Evolutionary conservation across 257 asterid genomes (phyloP).

Genomic region (Pogostemon cablin): DNA sequence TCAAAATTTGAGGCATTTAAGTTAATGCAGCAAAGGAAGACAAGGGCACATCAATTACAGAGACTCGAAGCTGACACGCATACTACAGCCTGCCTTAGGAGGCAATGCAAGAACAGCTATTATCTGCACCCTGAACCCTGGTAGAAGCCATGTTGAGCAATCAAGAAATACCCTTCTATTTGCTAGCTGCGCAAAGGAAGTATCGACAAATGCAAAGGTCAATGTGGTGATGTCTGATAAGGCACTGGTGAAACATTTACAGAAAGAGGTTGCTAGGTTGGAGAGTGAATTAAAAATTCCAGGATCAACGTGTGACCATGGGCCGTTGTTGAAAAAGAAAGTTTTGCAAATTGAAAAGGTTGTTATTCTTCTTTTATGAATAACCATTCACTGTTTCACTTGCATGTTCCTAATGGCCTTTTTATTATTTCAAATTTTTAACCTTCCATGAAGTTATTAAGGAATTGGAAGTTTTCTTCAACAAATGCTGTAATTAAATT

Average conservation of each 20-base stretch:
- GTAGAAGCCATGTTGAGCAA: conserved; percentile 96
- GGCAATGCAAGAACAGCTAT: conserved; percentile 99
- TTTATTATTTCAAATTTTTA: background rate
- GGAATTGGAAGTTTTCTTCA: background rate
- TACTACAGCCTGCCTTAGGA: conserved; percentile 96
- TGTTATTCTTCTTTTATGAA: conserved; percentile 27
- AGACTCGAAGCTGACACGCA: conserved; percentile 97
- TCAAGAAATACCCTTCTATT: conserved; percentile 95
- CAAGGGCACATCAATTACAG: conserved; percentile 92
- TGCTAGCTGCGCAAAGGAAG: conserved; percentile 98
- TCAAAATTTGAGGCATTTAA: conserved; percentile 24
- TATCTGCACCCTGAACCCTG: conserved; percentile 95
- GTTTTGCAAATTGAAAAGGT: conserved; percentile 92
- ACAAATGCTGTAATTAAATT: conserved; percentile 2
- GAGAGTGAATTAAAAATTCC: conserved; percentile 89
- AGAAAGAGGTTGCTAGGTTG: conserved; percentile 94
- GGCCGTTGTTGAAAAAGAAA: conserved; percentile 75
- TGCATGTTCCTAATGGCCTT: conserved; percentile 3
- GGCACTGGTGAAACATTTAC: conserved; percentile 98
- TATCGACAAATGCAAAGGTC: conserved; percentile 95
- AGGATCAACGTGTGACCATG: conserved; percentile 71
- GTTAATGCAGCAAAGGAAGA: conserved; percentile 89
- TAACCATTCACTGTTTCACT: conserved; percentile 10
- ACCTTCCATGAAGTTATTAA: background rate
- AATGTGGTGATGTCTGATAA: conserved; percentile 99